phyloP scores from a whole-genome alignment of 129 eudicot species.

The Chrysanthemum seticuspe region DNA sequence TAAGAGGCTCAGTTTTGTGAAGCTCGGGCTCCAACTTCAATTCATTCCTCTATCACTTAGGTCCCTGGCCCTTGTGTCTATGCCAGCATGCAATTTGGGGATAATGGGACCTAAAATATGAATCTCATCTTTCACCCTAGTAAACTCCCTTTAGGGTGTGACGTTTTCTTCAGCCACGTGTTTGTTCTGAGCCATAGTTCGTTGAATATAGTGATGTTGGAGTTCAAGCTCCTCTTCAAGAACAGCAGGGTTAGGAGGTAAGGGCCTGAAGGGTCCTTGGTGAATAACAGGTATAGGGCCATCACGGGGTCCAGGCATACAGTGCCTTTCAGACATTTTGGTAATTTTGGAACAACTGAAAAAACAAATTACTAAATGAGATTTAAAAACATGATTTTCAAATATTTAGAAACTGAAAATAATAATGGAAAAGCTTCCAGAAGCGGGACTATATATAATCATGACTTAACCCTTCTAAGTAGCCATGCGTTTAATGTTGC shows the following conservation, averaged over 20 bases:
- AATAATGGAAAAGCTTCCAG: no score
- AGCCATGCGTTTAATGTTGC: no score
- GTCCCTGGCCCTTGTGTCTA: conserved; percentile 56
- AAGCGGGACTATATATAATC: neutral
- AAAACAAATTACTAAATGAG: no score
- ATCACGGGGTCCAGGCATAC: no score
- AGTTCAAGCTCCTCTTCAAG: conserved; percentile 85
- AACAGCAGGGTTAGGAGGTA: conserved; percentile 60
- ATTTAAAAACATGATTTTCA: no score
- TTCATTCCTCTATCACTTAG: conserved; percentile 75
- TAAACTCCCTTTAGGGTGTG: conserved; percentile 64
- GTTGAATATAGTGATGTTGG: conserved; percentile 72
- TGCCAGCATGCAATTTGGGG: conserved; percentile 65
- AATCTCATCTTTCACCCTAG: conserved; percentile 66
- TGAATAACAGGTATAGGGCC: conserved; percentile 18
- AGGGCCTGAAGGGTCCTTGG: conserved; percentile 46
- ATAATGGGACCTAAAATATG: conserved; percentile 69
- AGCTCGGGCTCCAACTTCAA: conserved; percentile 83
- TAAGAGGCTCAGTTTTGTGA: conserved; percentile 55
- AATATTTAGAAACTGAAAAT: no score
- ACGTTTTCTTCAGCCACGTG: conserved; percentile 71
- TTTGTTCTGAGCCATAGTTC: conserved; percentile 59
- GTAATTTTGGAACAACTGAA: neutral
- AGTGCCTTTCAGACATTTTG: no score
- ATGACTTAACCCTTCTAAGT: no score